Conservation (phyloP, 352 stramenopile genomes). For the Pythium vanterpoolii region DNA sequence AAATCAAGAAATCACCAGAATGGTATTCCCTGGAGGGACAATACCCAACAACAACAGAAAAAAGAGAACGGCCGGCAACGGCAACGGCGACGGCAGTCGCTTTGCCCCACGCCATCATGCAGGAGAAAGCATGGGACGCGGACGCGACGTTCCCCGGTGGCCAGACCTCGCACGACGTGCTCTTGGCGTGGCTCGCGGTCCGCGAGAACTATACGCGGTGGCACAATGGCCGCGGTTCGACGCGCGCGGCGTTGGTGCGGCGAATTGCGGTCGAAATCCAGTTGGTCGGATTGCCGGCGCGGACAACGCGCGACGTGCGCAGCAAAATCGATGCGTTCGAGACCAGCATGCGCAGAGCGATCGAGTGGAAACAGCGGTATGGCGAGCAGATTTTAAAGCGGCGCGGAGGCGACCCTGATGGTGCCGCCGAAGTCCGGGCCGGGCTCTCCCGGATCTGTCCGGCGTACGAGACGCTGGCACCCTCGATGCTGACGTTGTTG, state of each 20-base stretch:
- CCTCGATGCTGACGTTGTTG: background rate
- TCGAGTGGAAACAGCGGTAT: background rate
- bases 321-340: background rate
- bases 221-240: background rate
- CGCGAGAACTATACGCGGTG: slow-evolving; percentile 2
- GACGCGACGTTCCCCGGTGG: background rate
- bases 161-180: slow-evolving; percentile 1
- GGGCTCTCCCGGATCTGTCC: background rate
- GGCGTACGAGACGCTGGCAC: background rate
- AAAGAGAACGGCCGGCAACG: background rate
- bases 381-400: background rate
- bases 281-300: background rate
- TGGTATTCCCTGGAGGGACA: background rate
- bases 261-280: background rate
- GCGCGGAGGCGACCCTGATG: background rate
- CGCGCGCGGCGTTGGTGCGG: background rate
- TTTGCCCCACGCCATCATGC: background rate
- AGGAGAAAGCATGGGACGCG: slow-evolving; percentile 4
- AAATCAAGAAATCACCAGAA: background rate
- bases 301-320: background rate
- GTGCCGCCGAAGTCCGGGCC: background rate
- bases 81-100: background rate
- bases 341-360: background rate
- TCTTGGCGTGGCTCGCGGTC: background rate
- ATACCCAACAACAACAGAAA: background rate